Evolutionary conservation across 2,329 filamentous ascomycete genomes (phyloP).

Genomic region (Stagonosporopsis rhizophila): DNA sequence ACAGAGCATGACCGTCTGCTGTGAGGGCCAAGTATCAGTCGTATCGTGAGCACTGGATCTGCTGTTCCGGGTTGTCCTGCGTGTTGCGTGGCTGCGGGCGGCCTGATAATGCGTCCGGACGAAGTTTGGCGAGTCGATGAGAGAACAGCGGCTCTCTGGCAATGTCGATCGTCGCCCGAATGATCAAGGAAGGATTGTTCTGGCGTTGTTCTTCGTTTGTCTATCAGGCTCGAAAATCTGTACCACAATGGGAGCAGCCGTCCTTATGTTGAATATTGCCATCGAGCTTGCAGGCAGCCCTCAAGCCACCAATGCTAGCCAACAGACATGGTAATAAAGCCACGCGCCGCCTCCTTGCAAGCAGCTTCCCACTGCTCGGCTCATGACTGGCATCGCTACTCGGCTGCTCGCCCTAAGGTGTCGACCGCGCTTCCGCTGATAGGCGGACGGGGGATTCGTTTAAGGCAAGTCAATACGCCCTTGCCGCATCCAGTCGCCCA

Average conservation of each 20-base stretch:
- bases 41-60: neutral
- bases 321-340: conserved; percentile 36
- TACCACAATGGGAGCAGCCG: conserved; percentile 29
- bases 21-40: neutral
- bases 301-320: conserved; percentile 33
- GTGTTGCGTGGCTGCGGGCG: conserved; percentile 9
- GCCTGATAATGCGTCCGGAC: conserved; percentile 11
- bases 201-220: conserved; percentile 23
- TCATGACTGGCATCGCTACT: conserved; percentile 28
- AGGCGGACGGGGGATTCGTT: conserved; percentile 17
- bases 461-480: conserved; percentile 17
- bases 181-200: conserved; percentile 20
- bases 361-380: conserved; percentile 27
- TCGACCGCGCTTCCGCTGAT: conserved; percentile 24
- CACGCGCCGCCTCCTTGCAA: conserved; percentile 30
- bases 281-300: conserved; percentile 30
- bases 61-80: conserved; percentile 13
- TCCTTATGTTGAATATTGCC: conserved; percentile 40
- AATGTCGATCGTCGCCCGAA: conserved; percentile 35
- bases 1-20: conserved; percentile 32
- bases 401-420: conserved; percentile 10
- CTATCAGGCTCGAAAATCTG: conserved; percentile 25
- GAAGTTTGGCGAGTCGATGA: conserved; percentile 23
- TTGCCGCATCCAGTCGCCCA: conserved; percentile 13
- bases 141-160: conserved; percentile 14